These are phyloP conservation scores for Huntiella bhutanensis DNA, from an alignment of 2,329 filamentous ascomycete genomes.

Conservation along the genomic window DNA sequence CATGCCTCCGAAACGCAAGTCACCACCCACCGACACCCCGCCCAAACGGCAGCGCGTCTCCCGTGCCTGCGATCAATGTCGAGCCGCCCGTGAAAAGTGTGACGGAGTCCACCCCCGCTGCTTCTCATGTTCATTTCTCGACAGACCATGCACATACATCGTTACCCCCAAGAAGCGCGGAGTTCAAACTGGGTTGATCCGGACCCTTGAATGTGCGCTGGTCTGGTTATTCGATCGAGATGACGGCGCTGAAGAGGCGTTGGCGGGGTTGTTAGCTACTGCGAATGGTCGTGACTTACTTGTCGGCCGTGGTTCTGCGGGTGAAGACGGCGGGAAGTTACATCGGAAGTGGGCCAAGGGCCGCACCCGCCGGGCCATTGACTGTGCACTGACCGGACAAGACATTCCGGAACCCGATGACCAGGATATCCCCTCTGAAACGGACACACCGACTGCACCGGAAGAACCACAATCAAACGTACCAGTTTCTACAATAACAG, in stretches of 20 bases:
- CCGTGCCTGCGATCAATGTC: constrained; percentile 50
- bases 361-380: constrained; percentile 41
- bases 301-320: constrained; percentile 27
- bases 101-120: constrained; percentile 50
- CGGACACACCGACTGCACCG: neutral
- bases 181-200: constrained; percentile 62
- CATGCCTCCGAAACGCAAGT: no score
- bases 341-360: constrained; percentile 45
- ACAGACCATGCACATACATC: constrained; percentile 50
- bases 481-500: neutral
- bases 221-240: constrained; percentile 47
- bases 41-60: constrained; percentile 46
- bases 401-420: constrained; percentile 19
- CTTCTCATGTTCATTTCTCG: constrained; percentile 44
- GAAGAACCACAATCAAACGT: neutral
- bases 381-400: constrained; percentile 36
- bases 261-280: constrained; percentile 33
- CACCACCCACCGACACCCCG: constrained; percentile 14
- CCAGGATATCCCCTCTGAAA: constrained; percentile 17
- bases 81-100: constrained; percentile 49
- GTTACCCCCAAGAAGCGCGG: constrained; percentile 58
- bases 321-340: constrained; percentile 32
- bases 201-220: constrained; percentile 50
- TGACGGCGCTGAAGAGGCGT: constrained; percentile 36
- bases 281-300: constrained; percentile 26